Base-by-base conservation (phyloP, 345 rosid species). In the Gossypioides kirkii region DNA sequence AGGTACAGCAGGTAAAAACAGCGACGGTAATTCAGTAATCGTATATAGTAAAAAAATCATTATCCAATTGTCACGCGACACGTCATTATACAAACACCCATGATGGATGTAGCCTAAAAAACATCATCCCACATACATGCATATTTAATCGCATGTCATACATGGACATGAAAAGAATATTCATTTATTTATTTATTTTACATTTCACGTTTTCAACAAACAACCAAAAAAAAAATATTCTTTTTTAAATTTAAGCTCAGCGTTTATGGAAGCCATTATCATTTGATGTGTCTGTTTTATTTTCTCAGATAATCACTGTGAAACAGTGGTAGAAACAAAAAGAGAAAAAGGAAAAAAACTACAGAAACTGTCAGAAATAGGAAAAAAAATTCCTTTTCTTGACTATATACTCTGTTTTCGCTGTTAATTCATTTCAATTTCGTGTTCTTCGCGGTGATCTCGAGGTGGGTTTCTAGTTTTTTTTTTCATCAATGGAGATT, bases 361-460 rank as follows among this genome's bases (percentile, higher is more conserved):
- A 3, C 36, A 42, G n/a, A 20, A 9, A 65, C 70, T 12, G 52
- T 65, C 13, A 65, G 52, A 20, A 43, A 43, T 50, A 32, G 38
- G 72, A 49, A 68, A 68, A 14, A 8, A 1, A 0, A 26, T 50
- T 12, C 16, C 23, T 49, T 49, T 9, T 13, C 10, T 17, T 17
- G 54, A 68, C 45, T 49, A 53, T 16, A 23, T 54, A 42, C 65
- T 73, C 69, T 68, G 61, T 28, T 65, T 64, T 54, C 13, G 28
- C 32, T 20, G 42, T 54, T 28, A 32, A 41, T 67, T 54, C 26
- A 6, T 55, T 61, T 53, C 49, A 23, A 23, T 81, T 81, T 76
- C 69, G 80, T 76, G 60, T 78, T 76, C 78, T 81, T 79, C 80
- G 76, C 61, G 64, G 62, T 73, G 80, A 76, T 75, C 77, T 81